A percentile compares a stretch with the other conserved stretches of the same genome.
phyloP scores from a whole-genome alignment of 192 early-diverging fungal genomes.

The Coemansia sp. region DNA sequence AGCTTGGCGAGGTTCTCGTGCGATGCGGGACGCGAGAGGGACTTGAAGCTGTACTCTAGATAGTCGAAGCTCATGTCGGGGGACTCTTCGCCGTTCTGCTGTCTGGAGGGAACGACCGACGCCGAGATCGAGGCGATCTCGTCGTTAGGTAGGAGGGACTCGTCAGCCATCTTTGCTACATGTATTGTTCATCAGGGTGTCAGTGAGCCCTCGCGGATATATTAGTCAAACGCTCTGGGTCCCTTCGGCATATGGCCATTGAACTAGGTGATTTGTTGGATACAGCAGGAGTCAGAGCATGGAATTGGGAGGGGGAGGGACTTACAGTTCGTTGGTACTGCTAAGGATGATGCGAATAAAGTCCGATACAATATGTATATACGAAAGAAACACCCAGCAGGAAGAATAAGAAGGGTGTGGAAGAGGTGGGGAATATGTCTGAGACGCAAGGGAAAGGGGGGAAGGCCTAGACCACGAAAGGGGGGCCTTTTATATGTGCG shows the following conservation, averaged over 20 bases:
- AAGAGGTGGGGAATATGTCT: not conserved
- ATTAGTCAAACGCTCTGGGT: not conserved
- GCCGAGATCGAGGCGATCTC: conserved; percentile 48
- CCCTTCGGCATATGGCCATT: not conserved
- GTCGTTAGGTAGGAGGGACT: conserved; percentile 29
- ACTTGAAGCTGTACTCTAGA: conserved; percentile 55
- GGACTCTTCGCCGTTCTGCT: conserved; percentile 26
- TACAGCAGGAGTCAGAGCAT: not conserved
- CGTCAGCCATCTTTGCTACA: conserved; percentile 38
- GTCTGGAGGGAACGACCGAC: conserved; percentile 32
- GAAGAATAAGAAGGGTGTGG: not conserved
- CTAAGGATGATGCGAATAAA: not conserved
- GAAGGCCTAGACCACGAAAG: too few relatives aligned
- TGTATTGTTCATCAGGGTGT: too few relatives aligned
- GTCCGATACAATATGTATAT: not conserved
- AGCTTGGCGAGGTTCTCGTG: conserved; percentile 40
- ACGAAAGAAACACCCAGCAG: not conserved
- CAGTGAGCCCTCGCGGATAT: too few relatives aligned
- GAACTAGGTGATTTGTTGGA: too few relatives aligned
- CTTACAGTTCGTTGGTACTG: conserved; percentile 1
- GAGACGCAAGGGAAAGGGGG: too few relatives aligned
- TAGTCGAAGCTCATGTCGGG: conserved; percentile 56
- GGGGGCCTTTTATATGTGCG: too few relatives aligned
- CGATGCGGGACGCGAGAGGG: conserved; percentile 43
- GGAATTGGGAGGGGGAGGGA: not conserved